Evolutionary conservation across 108 stramenopile genomes (phyloP).

Genomic region (Skeletonema menzelii): DNA sequence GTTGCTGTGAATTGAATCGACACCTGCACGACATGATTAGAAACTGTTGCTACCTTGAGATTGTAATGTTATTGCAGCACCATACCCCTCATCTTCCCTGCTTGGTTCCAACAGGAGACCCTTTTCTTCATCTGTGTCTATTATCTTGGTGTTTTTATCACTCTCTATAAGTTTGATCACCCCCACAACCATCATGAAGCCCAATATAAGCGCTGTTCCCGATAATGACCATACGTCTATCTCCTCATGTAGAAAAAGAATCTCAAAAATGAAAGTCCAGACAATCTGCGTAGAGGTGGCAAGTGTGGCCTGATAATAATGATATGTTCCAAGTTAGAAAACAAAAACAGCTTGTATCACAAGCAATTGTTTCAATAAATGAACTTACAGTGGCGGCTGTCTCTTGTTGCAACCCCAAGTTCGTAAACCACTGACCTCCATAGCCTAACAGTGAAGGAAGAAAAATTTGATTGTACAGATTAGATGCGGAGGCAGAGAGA

Average conservation of each 20-base stretch:
- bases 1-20: not conserved
- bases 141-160: not conserved
- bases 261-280: slow-evolving; percentile 48
- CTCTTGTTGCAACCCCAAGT: slow-evolving; percentile 39
- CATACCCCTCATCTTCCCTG: not conserved
- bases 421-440: slow-evolving; percentile 48
- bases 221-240: slow-evolving; percentile 29
- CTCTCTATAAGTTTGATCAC: slow-evolving; percentile 32
- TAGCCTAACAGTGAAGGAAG: slow-evolving; percentile 14
- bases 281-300: slow-evolving; percentile 47
- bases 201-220: slow-evolving; percentile 39
- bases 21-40: not conserved
- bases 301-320: slow-evolving; percentile 31
- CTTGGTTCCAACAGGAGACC: slow-evolving; percentile 12
- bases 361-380: no score
- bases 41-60: not conserved
- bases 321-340: not conserved
- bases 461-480: no score
- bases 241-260: slow-evolving; percentile 33
- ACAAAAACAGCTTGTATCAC: no score
- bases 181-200: slow-evolving; percentile 44
- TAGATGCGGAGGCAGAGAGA: no score
- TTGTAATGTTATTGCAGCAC: not conserved
- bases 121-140: slow-evolving; percentile 8
- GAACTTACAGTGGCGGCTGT: slow-evolving; percentile 37